Evolutionary conservation across 225 moss, liverwort and hornwort species (phyloP), one percentile per base, ranked within the genome.

Genomic region (Sphagnum tenellum): DNA sequence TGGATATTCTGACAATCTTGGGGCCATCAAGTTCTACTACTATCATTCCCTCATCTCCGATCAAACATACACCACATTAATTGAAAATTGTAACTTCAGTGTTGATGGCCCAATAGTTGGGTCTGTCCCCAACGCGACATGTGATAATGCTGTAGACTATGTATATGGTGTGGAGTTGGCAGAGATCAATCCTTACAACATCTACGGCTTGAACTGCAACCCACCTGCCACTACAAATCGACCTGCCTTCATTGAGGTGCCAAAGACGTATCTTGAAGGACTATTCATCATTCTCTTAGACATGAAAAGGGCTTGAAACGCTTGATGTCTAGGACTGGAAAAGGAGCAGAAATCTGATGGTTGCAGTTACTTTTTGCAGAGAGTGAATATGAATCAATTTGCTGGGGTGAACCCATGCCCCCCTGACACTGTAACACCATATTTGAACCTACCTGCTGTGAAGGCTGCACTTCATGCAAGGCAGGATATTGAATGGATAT

Each of bases 121-220:
- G 3, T 77, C 77, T 13, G 10, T 72, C 3, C 59, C 48, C 59
- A 82, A 78, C 57, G 72, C 69, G 46, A 78, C 78, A 2, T 82
- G 81, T 61, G 29, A 57, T 63, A 74, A 82, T 5, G 63, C 72
- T 3, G 71, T 74, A 2, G 70, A 55, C 48, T 77, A 78, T 54
- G 75, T 70, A 46, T 49, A 74, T 3, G 9, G 55, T 7, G 81
- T 74, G 7, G 77, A 74, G 12, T 77, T 81, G 81, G n/a, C 68
- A 46, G 73, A 74, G 64, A 77, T 81, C 77, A 77, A 81, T 72
- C 71, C 74, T 10, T 81, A 81, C 59, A 81, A 81, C 66, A 81
- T 81, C 45, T 74, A 81, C 4, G 77, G 81, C 12, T 74, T 73
- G 2, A 48, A 62, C 0, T 81, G 81, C 46, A 77, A 78, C 49